Evolutionary conservation across 2,329 filamentous ascomycete species (phyloP), one percentile per base, ranked within the genome.

Genomic region (Nannizzia gypsea): DNA sequence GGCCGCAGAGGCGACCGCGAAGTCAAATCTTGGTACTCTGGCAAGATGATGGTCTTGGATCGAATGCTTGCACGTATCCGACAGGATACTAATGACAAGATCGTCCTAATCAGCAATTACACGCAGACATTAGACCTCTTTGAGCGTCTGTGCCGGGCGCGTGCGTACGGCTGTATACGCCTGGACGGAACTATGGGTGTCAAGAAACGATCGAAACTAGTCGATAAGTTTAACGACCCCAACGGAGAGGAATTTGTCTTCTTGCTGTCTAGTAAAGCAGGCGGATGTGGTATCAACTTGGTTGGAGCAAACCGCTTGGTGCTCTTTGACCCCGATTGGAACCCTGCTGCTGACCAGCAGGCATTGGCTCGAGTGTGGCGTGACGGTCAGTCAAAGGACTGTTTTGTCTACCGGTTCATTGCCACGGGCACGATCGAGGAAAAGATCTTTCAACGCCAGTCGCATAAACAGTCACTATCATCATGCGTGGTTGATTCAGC

Each of bases 321-420:
- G 1, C 83, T 99, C 44, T 99, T 99, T 71, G 93, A 99, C 66
- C 93, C 93, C 0, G 89, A 93, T 73, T 99, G 93, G 93, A 99
- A 99, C 68, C 93, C 93, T 0, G 93, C 93, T 2, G 91, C 93
- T 0, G 93, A 99, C 69, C 93, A 99, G 73, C 93, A 99, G 76
- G 93, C 93, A 3, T 81, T 99, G 31, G 93, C 93, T 38, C 88
- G 93, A 78, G 93, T 99, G 20, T 99, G 93, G 93, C 89, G 93
- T 79, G 93, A 99, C 68, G 93, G 93, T 0, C 93, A 99, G 74
- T 97, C 95, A 80, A 99, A 99, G 71, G 93, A 99, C 69, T 99
- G 93, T 70, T 99, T 99, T 68, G 93, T 99, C 15, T 99, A 99
- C 73, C 88, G 93, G n/a, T 99, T 99, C 76, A 99, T 99, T 67